A percentile compares a stretch with the other conserved stretches of the same genome.
phyloP scores from a whole-genome alignment of 2,329 filamentous ascomycete genomes.

The Falciphora oryzae region DNA sequence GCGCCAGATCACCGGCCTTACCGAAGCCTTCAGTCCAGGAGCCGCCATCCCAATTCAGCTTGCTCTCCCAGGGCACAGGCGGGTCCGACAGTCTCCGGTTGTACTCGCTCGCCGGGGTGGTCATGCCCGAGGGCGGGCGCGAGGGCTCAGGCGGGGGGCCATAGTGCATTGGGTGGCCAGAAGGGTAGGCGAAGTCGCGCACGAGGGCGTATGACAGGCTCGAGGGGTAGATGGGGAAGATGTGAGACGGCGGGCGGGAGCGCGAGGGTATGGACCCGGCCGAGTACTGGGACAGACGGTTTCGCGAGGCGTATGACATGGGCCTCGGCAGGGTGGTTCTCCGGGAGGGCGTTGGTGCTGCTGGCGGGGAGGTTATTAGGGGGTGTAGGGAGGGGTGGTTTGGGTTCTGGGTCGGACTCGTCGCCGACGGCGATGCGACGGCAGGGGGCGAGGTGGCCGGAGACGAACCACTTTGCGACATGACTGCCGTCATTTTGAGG shows the following conservation, averaged over 20 bases:
- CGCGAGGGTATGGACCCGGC: constrained; percentile 60
- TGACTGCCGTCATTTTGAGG: constrained; percentile 41
- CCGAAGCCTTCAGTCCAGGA: constrained; percentile 50
- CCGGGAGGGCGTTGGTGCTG: constrained; percentile 30
- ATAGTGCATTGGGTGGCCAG: constrained; percentile 82
- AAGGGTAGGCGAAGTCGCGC: constrained; percentile 90
- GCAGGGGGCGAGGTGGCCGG: constrained; percentile 47
- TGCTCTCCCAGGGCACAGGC: constrained; percentile 68
- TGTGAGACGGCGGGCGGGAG: constrained; percentile 74
- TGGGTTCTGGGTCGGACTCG: constrained; percentile 35
- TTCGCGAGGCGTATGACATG: constrained; percentile 71
- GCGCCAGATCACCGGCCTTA: constrained; percentile 66
- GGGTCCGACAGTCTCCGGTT: constrained; percentile 75
- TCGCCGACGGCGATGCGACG: constrained; percentile 28
- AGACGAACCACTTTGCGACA: constrained; percentile 49
- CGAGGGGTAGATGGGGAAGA: constrained; percentile 79
- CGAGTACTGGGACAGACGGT: constrained; percentile 80
- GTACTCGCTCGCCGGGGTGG: constrained; percentile 78
- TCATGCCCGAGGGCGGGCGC: constrained; percentile 66
- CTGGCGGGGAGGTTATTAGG: constrained; percentile 49
- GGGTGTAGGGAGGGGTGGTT: constrained; percentile 51
- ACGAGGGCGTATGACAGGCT: constrained; percentile 85
- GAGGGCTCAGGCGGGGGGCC: constrained; percentile 76
- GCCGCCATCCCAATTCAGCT: constrained; percentile 48
- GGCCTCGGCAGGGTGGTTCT: constrained; percentile 59